These are phyloP conservation scores for Camelina hispida DNA, from an alignment of 345 rosid genomes.

Conservation along the genomic window DNA sequence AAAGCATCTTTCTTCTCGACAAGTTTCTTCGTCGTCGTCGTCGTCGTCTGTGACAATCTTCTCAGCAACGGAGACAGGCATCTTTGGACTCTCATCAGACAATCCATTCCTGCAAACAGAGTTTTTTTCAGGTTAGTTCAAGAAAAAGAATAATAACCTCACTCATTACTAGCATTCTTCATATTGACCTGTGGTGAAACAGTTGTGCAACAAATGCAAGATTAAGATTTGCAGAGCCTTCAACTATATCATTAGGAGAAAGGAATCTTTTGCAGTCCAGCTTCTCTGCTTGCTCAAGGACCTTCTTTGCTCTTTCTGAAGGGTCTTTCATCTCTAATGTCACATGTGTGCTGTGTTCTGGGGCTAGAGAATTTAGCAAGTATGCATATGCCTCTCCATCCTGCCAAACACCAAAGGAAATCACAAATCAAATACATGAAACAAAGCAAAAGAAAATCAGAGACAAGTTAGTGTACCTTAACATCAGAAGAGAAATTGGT, in stretches of 20 bases:
- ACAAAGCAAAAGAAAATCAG: not conserved
- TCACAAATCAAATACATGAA: not conserved
- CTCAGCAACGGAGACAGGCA: slow-evolving; percentile 57
- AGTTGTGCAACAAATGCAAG: slow-evolving; percentile 92
- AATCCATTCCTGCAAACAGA: slow-evolving; percentile 70
- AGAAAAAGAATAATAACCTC: not conserved
- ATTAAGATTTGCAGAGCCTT: slow-evolving; percentile 94
- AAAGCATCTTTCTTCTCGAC: slow-evolving; percentile 88
- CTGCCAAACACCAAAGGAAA: slow-evolving; percentile 41
- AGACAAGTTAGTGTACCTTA: slow-evolving; percentile 60
- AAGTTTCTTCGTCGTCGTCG: slow-evolving; percentile 76
- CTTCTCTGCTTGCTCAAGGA: slow-evolving; percentile 85
- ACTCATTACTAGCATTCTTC: slow-evolving; percentile 17
- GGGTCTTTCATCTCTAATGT: slow-evolving; percentile 60
- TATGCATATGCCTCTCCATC: slow-evolving; percentile 91
- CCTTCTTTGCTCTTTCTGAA: slow-evolving; percentile 67
- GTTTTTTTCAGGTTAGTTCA: not conserved
- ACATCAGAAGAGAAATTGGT: slow-evolving; percentile 88
- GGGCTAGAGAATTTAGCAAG: slow-evolving; percentile 77
- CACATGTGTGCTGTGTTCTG: slow-evolving; percentile 57
- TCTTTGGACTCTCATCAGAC: slow-evolving; percentile 55
- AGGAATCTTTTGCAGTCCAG: slow-evolving; percentile 75
- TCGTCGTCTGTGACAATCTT: slow-evolving; percentile 93
- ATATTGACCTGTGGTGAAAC: slow-evolving; percentile 68
- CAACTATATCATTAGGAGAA: slow-evolving; percentile 81